These are phyloP conservation scores for Lactarius hatsudake DNA, from an alignment of 768 basidiomycete species.

Conservation along the genomic window DNA sequence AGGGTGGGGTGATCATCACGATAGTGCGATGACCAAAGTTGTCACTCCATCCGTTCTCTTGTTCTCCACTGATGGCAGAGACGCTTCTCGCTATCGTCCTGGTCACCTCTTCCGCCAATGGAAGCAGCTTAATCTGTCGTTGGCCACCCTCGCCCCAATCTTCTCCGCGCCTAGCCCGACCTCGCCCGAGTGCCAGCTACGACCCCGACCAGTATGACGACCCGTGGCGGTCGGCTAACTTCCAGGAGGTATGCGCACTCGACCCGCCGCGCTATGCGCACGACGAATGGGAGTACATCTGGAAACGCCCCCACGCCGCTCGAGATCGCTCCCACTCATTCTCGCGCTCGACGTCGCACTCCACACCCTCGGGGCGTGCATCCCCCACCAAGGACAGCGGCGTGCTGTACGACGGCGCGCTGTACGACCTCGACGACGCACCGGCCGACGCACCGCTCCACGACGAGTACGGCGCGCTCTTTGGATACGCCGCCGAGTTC, in stretches of 20 bases:
- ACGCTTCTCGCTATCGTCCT: constrained; percentile 78
- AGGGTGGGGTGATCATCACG: not conserved
- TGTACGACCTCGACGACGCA: constrained; percentile 36
- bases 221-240: constrained; percentile 66
- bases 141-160: constrained; percentile 77
- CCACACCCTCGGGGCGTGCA: constrained; percentile 44
- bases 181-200: constrained; percentile 48
- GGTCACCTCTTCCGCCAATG: constrained; percentile 81
- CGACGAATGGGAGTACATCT: constrained; percentile 52
- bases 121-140: constrained; percentile 72
- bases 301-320: constrained; percentile 53
- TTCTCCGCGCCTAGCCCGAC: constrained; percentile 67
- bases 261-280: constrained; percentile 20
- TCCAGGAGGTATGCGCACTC: constrained; percentile 36
- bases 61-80: constrained; percentile 55
- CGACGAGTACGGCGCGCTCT: constrained; percentile 62
- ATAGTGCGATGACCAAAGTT: not conserved
- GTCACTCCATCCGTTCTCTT: not conserved
- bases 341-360: constrained; percentile 38
- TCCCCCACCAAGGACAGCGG: constrained; percentile 48
- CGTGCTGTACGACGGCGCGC: not conserved
- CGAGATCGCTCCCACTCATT: constrained; percentile 55
- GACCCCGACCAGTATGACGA: constrained; percentile 61
- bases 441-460: constrained; percentile 26
- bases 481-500: constrained; percentile 80